Evolutionary conservation across 2,329 filamentous ascomycete genomes (phyloP), one percentile per base, ranked within the genome.

Genomic region (Cladosporium sp.): DNA sequence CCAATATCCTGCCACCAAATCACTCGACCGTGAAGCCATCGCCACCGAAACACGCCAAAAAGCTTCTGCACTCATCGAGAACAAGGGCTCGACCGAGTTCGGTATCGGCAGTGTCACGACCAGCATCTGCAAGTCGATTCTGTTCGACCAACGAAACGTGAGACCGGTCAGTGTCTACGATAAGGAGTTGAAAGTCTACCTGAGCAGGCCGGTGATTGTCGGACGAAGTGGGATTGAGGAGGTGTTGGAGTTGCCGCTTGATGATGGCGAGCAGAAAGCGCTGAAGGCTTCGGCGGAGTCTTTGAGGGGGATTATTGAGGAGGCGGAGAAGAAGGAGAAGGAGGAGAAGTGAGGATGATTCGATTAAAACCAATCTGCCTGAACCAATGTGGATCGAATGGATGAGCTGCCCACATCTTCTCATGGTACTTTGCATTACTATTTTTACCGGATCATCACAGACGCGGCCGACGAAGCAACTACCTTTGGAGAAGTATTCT

Each of bases 1-100:
- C 26, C 75, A 25, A 5, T 61, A 51, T 30, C 58, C 58, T 76
- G 30, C 77, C 72, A 6, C 67, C 79, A 6, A 74, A 71, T 5
- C 66, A 2, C 58, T 77, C 46, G 69, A 78, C 46, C 74, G 72
- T 5, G 68, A 71, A 2, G 75, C 77, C 1, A 78, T 86, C 23
- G 78, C 78, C 1, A 69, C 73, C 8, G 78, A 83, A 51, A 84
- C 82, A 62, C 81, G 78, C 49, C 74, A 79, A n/a, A 82, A 80
- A 43, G 80, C 82, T 0, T 78, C 80, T 10, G 77, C 74, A 14
- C 84, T 85, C 67, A 80, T 84, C 54, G 75, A 78, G 23, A 77
- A 79, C 13, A 85, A 86, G 72, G 83, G 83, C 0, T 79, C 81
- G 30, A 85, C 80, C 0, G 78, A 81, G 0, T 84, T 80, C 68